phyloP scores from a whole-genome alignment of 176 grass and related monocot species.

The Chloris gayana region DNA sequence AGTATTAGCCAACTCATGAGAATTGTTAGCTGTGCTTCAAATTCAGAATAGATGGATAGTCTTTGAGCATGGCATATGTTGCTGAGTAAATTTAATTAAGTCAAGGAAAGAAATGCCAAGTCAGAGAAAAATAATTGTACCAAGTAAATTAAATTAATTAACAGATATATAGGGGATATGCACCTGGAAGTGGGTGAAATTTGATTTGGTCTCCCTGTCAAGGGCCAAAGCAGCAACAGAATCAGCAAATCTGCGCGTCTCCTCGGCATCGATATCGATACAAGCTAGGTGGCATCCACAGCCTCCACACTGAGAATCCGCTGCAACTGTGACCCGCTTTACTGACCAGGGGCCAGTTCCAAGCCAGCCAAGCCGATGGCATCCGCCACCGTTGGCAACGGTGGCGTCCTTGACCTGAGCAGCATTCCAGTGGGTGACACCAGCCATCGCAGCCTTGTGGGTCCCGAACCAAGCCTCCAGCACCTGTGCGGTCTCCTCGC shows the following conservation, averaged over 20 bases:
- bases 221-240: constrained; percentile 76
- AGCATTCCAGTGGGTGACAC: constrained; percentile 30
- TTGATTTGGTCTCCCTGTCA: constrained; percentile 74
- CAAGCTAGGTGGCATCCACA: constrained; percentile 54
- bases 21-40: not conserved
- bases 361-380: constrained; percentile 77
- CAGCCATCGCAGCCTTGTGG: constrained; percentile 10
- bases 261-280: constrained; percentile 60
- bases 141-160: not conserved
- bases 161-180: not conserved
- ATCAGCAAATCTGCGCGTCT: constrained; percentile 64
- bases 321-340: constrained; percentile 39
- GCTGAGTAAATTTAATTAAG: not conserved
- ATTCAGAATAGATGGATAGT: too few species aligned
- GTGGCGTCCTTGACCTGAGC: constrained; percentile 44
- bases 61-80: not conserved
- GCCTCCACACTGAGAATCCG: constrained; percentile 34
- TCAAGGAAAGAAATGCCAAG: not conserved
- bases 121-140: not conserved
- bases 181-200: constrained; percentile 89
- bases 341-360: constrained; percentile 53
- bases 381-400: constrained; percentile 71
- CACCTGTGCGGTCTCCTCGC: constrained; percentile 31
- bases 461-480: constrained; percentile 69
- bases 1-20: not conserved